phyloP scores from a whole-genome alignment of 2,329 filamentous ascomycete species.

The Cercospora zeina region DNA sequence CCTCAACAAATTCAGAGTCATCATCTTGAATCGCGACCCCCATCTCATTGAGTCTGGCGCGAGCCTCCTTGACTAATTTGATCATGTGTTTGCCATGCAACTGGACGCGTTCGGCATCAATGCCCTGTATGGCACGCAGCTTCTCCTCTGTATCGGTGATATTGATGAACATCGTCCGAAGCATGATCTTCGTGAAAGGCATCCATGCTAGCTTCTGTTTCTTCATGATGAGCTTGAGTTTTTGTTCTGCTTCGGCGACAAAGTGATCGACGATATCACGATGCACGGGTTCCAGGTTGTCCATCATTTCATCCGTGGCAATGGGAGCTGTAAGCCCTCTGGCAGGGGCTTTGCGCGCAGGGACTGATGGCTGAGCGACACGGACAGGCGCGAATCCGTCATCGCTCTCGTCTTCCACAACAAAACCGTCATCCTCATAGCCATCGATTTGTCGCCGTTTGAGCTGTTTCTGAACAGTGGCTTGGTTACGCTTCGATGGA shows the following conservation, averaged over 20 bases:
- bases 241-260: conserved; percentile 59
- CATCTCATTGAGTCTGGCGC: conserved; percentile 43
- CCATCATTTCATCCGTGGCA: conserved; percentile 56
- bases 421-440: conserved; percentile 43
- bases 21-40: conserved; percentile 43
- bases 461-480: conserved; percentile 30
- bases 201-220: conserved; percentile 58
- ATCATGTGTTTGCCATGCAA: conserved; percentile 63
- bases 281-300: conserved; percentile 60
- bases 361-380: conserved; percentile 42
- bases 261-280: conserved; percentile 65
- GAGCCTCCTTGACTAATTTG: conserved; percentile 53
- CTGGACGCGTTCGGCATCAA: conserved; percentile 63
- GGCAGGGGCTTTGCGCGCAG: conserved; percentile 38
- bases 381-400: conserved; percentile 50
- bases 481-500: conserved; percentile 44
- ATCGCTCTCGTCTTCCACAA: conserved; percentile 39
- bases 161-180: conserved; percentile 70
- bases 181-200: conserved; percentile 67
- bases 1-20: conserved; percentile 30
- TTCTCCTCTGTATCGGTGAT: conserved; percentile 63
- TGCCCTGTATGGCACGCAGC: conserved; percentile 64
- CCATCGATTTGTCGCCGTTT: conserved; percentile 37
- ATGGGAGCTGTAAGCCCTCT: conserved; percentile 59
- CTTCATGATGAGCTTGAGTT: conserved; percentile 64